A percentile compares a stretch with the other conserved stretches of the same genome.
These are phyloP conservation scores for Crepidotus sp. DNA, from an alignment of 1,284 basidiomycete species.

Conservation along the genomic window DNA sequence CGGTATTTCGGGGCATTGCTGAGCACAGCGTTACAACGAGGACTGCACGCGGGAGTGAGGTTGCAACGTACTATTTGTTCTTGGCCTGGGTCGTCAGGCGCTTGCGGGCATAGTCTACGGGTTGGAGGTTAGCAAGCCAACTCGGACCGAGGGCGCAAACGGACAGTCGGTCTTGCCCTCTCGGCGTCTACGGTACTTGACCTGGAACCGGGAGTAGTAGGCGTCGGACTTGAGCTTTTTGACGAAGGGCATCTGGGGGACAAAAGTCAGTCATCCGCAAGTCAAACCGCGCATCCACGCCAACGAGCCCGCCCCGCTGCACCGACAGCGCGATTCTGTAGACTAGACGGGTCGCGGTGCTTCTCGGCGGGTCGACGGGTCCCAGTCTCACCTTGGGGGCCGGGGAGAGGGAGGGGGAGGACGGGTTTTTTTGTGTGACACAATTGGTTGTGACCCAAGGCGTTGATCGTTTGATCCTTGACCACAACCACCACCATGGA, in stretches of 20 bases:
- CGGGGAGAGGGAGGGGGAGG: constrained; percentile 13
- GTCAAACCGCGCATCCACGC: constrained; percentile 24
- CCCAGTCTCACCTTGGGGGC: constrained; percentile 42
- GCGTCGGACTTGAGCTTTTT: constrained; percentile 84
- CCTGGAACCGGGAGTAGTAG: constrained; percentile 98
- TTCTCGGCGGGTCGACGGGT: not conserved
- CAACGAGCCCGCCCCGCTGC: not conserved
- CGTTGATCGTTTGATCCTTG: not conserved
- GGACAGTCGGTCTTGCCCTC: constrained; percentile 98
- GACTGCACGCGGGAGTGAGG: no score
- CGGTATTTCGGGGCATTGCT: constrained; percentile 95
- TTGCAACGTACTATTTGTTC: constrained; percentile 77
- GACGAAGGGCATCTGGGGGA: constrained; percentile 75
- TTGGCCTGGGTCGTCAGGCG: constrained; percentile 95
- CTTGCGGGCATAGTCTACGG: constrained; percentile 90
- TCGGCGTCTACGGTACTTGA: constrained; percentile 89
- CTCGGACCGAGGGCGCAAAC: constrained; percentile 20
- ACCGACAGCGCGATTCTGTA: not conserved
- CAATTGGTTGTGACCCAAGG: no score
- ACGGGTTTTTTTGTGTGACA: not conserved
- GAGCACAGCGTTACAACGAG: not conserved
- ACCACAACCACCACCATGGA: no score
- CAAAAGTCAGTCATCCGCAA: constrained; percentile 15
- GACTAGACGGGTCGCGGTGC: not conserved
- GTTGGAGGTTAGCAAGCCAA: not conserved